Conservation (phyloP, 2,329 filamentous ascomycete species). For the Eutypa lata region DNA sequence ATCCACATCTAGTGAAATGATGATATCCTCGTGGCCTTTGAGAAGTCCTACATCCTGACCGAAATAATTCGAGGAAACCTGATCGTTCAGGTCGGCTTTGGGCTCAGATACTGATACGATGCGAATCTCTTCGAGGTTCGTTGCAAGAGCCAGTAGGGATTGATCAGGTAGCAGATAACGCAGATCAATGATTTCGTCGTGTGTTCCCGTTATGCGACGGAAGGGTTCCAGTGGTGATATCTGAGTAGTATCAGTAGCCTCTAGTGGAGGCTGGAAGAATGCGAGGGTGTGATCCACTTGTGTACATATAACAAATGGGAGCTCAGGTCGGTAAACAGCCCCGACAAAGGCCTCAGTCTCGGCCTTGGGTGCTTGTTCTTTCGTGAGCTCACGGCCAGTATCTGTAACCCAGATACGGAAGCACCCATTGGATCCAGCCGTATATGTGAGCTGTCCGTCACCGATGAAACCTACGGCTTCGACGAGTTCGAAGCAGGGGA, state of each 20-base stretch:
- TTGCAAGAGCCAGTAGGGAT: slow-evolving; percentile 83
- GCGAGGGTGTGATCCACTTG: slow-evolving; percentile 87
- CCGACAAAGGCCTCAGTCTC: slow-evolving; percentile 69
- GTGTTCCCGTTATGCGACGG: slow-evolving; percentile 86
- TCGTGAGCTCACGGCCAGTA: slow-evolving; percentile 74
- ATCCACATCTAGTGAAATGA: slow-evolving; percentile 90
- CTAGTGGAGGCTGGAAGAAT: slow-evolving; percentile 57
- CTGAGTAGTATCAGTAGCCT: slow-evolving; percentile 31
- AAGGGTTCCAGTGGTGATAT: slow-evolving; percentile 49
- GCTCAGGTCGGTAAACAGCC: slow-evolving; percentile 61
- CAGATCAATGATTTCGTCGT: slow-evolving; percentile 96
- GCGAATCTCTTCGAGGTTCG: slow-evolving; percentile 90
- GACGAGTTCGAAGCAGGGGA: slow-evolving; percentile 80
- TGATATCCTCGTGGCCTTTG: slow-evolving; percentile 90
- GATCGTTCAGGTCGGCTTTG: slow-evolving; percentile 24
- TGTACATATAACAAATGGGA: slow-evolving; percentile 74
- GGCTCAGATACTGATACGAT: slow-evolving; percentile 68
- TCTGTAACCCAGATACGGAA: slow-evolving; percentile 81
- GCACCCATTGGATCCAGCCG: slow-evolving; percentile 79
- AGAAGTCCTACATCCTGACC: slow-evolving; percentile 84
- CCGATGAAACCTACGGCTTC: slow-evolving; percentile 80
- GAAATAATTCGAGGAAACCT: slow-evolving; percentile 60
- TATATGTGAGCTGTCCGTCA: slow-evolving; percentile 70
- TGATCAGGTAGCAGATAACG: slow-evolving; percentile 79
- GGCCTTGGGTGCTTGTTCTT: slow-evolving; percentile 61